Conservation (phyloP, 805 yeast species). For the Wickerhamiella dianesei region DNA sequence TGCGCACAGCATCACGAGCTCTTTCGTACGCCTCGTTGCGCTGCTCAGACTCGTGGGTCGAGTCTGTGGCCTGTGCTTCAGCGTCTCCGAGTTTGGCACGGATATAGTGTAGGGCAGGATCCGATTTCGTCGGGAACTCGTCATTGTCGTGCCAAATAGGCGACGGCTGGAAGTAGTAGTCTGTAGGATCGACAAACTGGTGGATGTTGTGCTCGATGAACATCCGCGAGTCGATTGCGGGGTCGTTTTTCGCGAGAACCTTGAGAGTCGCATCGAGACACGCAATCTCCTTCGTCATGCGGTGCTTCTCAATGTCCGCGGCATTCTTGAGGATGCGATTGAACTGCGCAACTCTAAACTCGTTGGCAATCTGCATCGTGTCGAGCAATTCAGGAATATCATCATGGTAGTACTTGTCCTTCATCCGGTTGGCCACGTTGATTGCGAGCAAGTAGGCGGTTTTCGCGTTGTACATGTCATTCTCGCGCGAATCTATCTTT, state of each 20-base stretch:
- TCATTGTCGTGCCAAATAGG: conserved; percentile 97
- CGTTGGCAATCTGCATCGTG: conserved; percentile 69
- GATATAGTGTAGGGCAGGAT: conserved; percentile 25
- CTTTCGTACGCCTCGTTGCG: conserved; percentile 29
- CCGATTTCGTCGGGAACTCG: conserved; percentile 37
- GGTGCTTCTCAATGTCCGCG: conserved; percentile 35
- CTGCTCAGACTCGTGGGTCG: conserved; percentile 11
- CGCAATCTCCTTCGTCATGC: conserved; percentile 31
- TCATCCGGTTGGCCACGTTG: conserved; percentile 74
- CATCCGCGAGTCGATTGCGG: conserved; percentile 73
- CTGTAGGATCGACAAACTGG: conserved; percentile 55
- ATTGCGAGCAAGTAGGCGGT: conserved; percentile 70
- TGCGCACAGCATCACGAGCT: conserved; percentile 12
- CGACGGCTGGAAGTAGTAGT: conserved; percentile 74
- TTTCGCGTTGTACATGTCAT: conserved; percentile 79
- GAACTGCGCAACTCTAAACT: conserved; percentile 55
- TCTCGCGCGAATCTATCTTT: conserved; percentile 48
- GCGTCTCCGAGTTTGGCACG: conserved; percentile 27
- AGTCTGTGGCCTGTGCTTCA: conserved; percentile 26
- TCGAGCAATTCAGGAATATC: conserved; percentile 87
- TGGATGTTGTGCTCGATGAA: conserved; percentile 70
- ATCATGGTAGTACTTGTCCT: conserved; percentile 85
- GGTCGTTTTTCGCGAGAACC: conserved; percentile 56
- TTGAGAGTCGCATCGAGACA: conserved; percentile 38
- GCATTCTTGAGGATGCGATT: conserved; percentile 47